Evolutionary conservation across 1,284 basidiomycete genomes (phyloP), one percentile per base, ranked within the genome.

Genomic region (Naganishia albida): DNA sequence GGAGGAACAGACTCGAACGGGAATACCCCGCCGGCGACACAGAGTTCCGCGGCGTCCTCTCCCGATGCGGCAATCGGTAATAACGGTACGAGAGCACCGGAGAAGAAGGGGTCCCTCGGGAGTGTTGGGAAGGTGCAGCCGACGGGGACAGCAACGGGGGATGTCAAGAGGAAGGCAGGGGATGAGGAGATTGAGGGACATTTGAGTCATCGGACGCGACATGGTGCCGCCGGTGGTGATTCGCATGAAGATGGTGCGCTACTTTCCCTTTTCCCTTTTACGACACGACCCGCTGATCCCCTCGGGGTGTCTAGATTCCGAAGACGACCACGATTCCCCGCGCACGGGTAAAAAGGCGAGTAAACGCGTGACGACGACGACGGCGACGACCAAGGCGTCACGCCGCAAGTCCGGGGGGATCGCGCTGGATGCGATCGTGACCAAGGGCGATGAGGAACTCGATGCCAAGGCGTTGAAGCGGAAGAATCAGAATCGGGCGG

Each of bases 401-500:
- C 46, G 63, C 16, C 38, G 63, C 12, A 56, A 59, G 39, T 54
- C 53, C 7, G 25, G 43, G 10, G 53, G 23, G 48, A 48, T 25
- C 4, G 25, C 16, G 28, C 25, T 48, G 57, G 51, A 60, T 8
- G 46, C 57, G 44, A 26, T 43, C 8, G 46, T 40, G 25, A 44
- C 43, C 42, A 55, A 43, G 55, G 53, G 43, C 7, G 49, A 43
- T 15, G 62, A 52, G 26, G 67, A 60, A 15, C 59, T 53, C 8
- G 55, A 60, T 46, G 63, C 51, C 46, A 78, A 78, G 67, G 76
- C 77, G 6, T 73, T 74, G 39, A 73, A 75, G 46, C 70, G 80
- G 34, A 80, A 80, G 71, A 79, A 80, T 64, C 79, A 80, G 70
- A 80, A 80, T 63, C 70, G 80, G 28, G 76, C 77, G 0, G 80